A percentile compares a stretch with the other conserved stretches of the same genome.
Evolutionary conservation across 345 rosid species (phyloP).

Genomic region (Excoecaria cochinchinensis): DNA sequence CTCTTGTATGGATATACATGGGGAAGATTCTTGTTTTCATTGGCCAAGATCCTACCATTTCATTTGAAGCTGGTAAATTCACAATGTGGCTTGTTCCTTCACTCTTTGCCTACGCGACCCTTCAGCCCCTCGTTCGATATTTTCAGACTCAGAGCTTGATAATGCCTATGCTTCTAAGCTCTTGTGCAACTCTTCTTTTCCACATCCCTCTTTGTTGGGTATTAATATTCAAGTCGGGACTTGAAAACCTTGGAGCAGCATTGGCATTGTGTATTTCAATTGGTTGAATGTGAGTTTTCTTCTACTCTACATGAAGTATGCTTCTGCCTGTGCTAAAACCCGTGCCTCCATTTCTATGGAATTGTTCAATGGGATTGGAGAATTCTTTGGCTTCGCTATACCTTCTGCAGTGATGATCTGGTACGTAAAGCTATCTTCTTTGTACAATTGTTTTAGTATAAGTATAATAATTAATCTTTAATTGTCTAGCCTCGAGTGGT

Average conservation of each 20-base stretch:
- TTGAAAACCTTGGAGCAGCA: conserved; percentile 52
- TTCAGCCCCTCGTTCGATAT: conserved; percentile 56
- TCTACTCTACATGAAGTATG: conserved; percentile 46
- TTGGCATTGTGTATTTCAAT: conserved; percentile 42
- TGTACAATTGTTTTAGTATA: background rate
- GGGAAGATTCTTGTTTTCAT: conserved; percentile 43
- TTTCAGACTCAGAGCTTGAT: conserved; percentile 59
- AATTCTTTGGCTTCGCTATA: conserved; percentile 65
- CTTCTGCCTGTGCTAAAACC: conserved; percentile 46
- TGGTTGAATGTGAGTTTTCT: conserved; percentile 58
- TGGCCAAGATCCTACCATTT: conserved; percentile 63
- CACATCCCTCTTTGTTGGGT: conserved; percentile 59
- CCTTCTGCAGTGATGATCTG: conserved; percentile 74
- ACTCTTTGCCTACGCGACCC: conserved; percentile 53
- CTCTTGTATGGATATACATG: conserved; percentile 56
- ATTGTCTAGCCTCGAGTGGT: conserved; percentile 77
- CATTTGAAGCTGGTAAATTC: conserved; percentile 53
- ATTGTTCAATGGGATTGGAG: conserved; percentile 45
- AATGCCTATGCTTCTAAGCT: conserved; percentile 52
- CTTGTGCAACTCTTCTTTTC: conserved; percentile 39
- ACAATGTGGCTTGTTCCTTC: conserved; percentile 58
- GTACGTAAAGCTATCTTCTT: conserved; percentile 25
- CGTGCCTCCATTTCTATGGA: conserved; percentile 42
- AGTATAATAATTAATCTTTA: background rate
- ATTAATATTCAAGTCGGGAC: conserved; percentile 47